Percentiles rank a stretch among this genome's conserved stretches.
Conservation (phyloP, 2,329 filamentous ascomycete species). For the Pochonia chlamydosporia region DNA sequence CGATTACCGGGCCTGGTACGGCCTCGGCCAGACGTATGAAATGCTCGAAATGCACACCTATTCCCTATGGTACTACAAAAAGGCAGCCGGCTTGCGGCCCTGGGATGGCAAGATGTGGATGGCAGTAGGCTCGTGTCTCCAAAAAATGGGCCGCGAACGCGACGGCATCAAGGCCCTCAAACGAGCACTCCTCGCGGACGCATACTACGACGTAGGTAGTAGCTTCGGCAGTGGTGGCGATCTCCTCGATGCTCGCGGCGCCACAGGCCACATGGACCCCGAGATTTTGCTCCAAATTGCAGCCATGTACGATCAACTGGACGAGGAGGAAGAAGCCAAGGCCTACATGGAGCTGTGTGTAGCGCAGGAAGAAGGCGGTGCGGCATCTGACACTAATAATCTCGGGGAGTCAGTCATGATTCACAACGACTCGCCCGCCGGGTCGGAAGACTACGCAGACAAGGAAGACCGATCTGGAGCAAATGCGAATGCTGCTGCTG, state of each 20-base stretch:
- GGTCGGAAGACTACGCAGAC: constrained; percentile 31
- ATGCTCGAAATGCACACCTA: constrained; percentile 98
- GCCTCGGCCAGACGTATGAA: constrained; percentile 93
- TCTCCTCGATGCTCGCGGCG: constrained; percentile 41
- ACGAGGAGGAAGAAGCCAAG: constrained; percentile 72
- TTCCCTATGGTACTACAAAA: constrained; percentile 95
- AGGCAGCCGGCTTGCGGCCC: constrained; percentile 84
- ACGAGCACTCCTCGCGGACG: constrained; percentile 80
- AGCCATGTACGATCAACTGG: constrained; percentile 75
- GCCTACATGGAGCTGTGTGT: constrained; percentile 95
- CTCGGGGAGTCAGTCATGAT: constrained; percentile 47
- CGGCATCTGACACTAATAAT: constrained; percentile 27
- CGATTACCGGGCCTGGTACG: constrained; percentile 97
- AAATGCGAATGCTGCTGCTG: constrained; percentile 13
- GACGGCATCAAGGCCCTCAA: constrained; percentile 96
- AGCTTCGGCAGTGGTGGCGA: constrained; percentile 44
- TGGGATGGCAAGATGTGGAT: constrained; percentile 99
- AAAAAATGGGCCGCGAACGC: constrained; percentile 79
- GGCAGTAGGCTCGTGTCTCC: constrained; percentile 85
- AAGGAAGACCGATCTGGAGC: constrained; percentile 23
- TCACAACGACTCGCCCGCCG: constrained; percentile 46
- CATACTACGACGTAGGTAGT: constrained; percentile 68
- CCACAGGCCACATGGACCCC: constrained; percentile 67
- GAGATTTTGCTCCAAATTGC: constrained; percentile 90
- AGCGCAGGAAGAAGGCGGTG: constrained; percentile 78